Base-by-base conservation (phyloP, 495 filamentous ascomycete species). In the Aspergillus hancockii region DNA sequence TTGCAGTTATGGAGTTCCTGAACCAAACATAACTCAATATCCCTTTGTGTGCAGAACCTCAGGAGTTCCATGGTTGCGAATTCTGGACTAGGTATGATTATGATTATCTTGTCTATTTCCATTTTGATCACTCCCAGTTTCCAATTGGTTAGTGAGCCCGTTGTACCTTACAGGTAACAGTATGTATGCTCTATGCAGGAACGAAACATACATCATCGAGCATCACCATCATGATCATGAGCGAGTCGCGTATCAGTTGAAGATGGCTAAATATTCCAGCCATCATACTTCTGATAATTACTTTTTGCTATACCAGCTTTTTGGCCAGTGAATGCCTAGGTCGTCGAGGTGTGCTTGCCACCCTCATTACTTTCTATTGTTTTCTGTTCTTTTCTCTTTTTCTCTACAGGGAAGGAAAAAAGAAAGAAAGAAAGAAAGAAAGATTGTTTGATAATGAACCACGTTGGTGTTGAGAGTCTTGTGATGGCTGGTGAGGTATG, bases 161-260 rank as follows among this genome's bases (percentile, higher is more conserved):
- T n/a, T 34, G 32, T 52, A 31, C 49, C 49, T 52, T 52, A 36
- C 49, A 52, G 49, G 28, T 36, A 31, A 52, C 49, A 34, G 49
- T 52, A 18, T 36, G 28, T 52, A 36, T 47, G 43, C 16, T 32
- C 28, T 16, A 52, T 52, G 49, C 49, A 52, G 49, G 49, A 52
- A 52, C 49, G 18, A 52, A 52, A 36, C 49, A 52, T 47, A 21
- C 36, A 40, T 40, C 36, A 40, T 23, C 16, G 19, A n/a, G 3
- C 38, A 16, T n/a, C 38, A 2, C n/a, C 38, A 41, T 41, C 38
- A 41, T 14, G 3, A n/a, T n/a, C 12, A 16, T 7, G 3, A 41
- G 2, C 1, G 3, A 14, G 38, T n/a, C 10, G 4, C 38, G n/a
- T 36, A 14, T 28, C 3, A 7, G 25, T n/a, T 41, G 38, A 36